Conservation (phyloP, 1,139 yeast genomes). For the Blastobotrys arbuscula region DNA sequence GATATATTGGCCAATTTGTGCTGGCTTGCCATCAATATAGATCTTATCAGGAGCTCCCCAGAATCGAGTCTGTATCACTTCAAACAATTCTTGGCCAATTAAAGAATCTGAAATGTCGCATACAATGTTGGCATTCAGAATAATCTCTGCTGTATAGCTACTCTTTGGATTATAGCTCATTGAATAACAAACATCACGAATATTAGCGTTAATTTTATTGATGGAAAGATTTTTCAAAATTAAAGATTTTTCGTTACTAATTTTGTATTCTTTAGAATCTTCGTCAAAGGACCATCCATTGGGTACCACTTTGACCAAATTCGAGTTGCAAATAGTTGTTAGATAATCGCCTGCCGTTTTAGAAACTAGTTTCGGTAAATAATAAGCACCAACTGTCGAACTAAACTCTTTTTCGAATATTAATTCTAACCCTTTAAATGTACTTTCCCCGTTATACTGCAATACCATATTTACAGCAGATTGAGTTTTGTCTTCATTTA, state of each 20-base stretch:
- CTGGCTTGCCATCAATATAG: constrained; percentile 1
- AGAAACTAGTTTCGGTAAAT: constrained; percentile 2
- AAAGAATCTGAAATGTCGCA: constrained; percentile 3
- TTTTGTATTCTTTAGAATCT: background rate
- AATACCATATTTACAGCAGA: background rate
- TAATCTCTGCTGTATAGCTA: background rate
- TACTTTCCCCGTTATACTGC: background rate
- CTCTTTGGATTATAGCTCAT: background rate
- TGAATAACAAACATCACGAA: constrained; percentile 5
- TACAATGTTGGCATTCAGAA: background rate
- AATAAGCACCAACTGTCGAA: background rate
- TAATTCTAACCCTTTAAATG: constrained; percentile 6
- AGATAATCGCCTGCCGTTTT: background rate
- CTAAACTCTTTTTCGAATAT: constrained; percentile 7
- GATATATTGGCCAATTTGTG: background rate
- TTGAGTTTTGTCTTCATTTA: constrained; percentile 2
- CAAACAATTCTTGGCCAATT: constrained; percentile 4
- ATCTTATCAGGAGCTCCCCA: constrained; percentile 5
- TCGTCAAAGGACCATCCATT: background rate
- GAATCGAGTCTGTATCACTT: background rate
- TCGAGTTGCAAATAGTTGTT: no score
- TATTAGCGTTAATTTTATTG: background rate
- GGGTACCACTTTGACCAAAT: background rate
- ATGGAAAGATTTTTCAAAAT: background rate
- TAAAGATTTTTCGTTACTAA: background rate